Evolutionary conservation across 1,139 yeast genomes (phyloP), one percentile per base, ranked within the genome.

Genomic region (Nakaseomyces kungkrabaensis): DNA sequence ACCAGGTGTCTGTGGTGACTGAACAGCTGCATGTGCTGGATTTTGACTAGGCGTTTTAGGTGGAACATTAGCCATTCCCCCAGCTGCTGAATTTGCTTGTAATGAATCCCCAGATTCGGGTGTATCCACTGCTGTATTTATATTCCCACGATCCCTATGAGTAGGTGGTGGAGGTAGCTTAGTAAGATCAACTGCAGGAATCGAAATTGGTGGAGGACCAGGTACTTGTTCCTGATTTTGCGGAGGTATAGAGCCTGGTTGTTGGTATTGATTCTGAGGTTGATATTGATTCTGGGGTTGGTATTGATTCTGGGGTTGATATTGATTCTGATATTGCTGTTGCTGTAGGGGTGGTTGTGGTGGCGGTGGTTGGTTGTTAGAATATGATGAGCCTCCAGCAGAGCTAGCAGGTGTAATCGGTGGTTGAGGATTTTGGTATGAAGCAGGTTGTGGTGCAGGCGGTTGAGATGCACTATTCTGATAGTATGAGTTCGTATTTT

Each of bases 141-240:
- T 10, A 25, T 7, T 38, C 5, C 54, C 51, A 36, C 62, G 56
- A 48, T 55, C 63, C 31, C 51, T 56, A 49, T 61, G 67, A 4
- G 55, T 53, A 5, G 68, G 68, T 4, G 67, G 67, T 9, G 66
- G 63, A 4, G 64, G 59, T 13, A 62, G 40, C 10, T 46, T 41
- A 4, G 52, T 32, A 1, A 58, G 31, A 48, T 60, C 66, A 1
- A 55, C 46, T 9, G 48, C 40, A 2, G 55, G 50, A 5, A 59
- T 47, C 3, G 48, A 47, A 0, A 50, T 24, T 34, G 49, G 55
- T 6, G 51, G 50, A 4, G 44, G 41, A n/a, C 53, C 53, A 29
- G 48, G 54, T 34, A 55, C 48, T 37, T n/a, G 40, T 6, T 17
- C 26, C 40, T 37, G 11, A 37, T 37, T 37, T 22, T 34, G 37